Percentiles rank a stretch among this genome's conserved stretches.
Conservation (phyloP, 345 rosid species). For the Stellera chamaejasme region DNA sequence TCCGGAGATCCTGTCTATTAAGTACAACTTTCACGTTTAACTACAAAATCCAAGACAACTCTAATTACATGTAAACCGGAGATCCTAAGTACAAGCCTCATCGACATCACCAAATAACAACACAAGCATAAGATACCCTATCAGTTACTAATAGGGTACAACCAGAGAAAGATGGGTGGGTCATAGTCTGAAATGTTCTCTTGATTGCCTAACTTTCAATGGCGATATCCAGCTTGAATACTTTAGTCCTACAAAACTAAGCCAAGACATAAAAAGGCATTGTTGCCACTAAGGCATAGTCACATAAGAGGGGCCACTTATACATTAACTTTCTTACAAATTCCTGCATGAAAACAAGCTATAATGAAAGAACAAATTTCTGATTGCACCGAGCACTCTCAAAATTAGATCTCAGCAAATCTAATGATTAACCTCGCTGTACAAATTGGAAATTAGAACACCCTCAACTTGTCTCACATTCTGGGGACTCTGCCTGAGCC, state of each 20-base stretch:
- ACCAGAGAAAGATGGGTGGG: too few species aligned
- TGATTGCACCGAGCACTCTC: conserved; percentile 13
- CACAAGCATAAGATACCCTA: too few species aligned
- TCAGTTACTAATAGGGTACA: too few species aligned
- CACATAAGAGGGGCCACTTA: conserved; percentile 14
- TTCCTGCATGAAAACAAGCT: conserved; percentile 23
- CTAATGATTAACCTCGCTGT: conserved; percentile 52
- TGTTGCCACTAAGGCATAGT: conserved; percentile 18
- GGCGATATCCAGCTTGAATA: background rate
- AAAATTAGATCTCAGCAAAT: conserved; percentile 23
- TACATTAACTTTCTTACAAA: conserved; percentile 17
- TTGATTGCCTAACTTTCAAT: too few species aligned
- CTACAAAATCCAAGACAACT: too few species aligned
- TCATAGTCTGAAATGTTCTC: too few species aligned
- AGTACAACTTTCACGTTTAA: too few species aligned
- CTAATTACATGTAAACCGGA: too few species aligned
- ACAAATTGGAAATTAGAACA: conserved; percentile 26
- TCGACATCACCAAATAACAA: too few species aligned
- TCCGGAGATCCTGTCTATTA: too few species aligned
- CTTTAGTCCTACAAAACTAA: conserved; percentile 19
- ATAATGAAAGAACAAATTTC: conserved; percentile 19
- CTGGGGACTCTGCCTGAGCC: conserved; percentile 19
- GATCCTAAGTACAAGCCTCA: too few species aligned
- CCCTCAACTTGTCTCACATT: conserved; percentile 17
- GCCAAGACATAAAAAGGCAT: conserved; percentile 14